Evolutionary conservation across 2,329 filamentous ascomycete genomes (phyloP).

Genomic region (Apiospora rasikravindrae): DNA sequence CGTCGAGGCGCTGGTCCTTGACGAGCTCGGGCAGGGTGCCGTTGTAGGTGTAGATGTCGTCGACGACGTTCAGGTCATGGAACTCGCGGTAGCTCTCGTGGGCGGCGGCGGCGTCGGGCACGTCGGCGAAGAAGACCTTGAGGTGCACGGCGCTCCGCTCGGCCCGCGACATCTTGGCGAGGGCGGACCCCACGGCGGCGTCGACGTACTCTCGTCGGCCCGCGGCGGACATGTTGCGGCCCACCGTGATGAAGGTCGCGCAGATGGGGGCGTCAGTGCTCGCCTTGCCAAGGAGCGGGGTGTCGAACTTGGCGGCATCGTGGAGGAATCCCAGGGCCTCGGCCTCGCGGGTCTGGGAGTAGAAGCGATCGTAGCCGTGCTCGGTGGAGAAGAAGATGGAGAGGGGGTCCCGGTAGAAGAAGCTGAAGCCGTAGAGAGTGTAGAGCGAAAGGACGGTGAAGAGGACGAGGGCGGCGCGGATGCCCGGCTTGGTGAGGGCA

Average conservation of each 20-base stretch:
- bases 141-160: slow-evolving; percentile 35
- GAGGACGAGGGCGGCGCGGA: slow-evolving; percentile 34
- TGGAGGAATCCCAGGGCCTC: slow-evolving; percentile 35
- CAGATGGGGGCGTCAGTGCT: slow-evolving; percentile 33
- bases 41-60: slow-evolving; percentile 37
- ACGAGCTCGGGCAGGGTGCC: slow-evolving; percentile 19
- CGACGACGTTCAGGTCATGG: slow-evolving; percentile 29
- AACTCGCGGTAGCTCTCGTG: slow-evolving; percentile 34
- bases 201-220: slow-evolving; percentile 16
- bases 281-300: slow-evolving; percentile 32
- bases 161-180: slow-evolving; percentile 37
- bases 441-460: slow-evolving; percentile 33
- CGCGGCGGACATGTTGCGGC: slow-evolving; percentile 29
- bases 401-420: slow-evolving; percentile 40
- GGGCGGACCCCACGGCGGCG: slow-evolving; percentile 31
- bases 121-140: slow-evolving; percentile 40
- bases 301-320: slow-evolving; percentile 27
- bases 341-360: slow-evolving; percentile 36
- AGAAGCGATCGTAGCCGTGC: slow-evolving; percentile 39
- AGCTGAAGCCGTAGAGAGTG: slow-evolving; percentile 35
- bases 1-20: slow-evolving; percentile 28
- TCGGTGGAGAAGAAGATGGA: slow-evolving; percentile 40
- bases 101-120: slow-evolving; percentile 33
- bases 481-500: slow-evolving; percentile 29
- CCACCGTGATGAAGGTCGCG: slow-evolving; percentile 37